Evolutionary conservation across 1,284 basidiomycete species (phyloP).

Genomic region (Irpex rosettiformis): DNA sequence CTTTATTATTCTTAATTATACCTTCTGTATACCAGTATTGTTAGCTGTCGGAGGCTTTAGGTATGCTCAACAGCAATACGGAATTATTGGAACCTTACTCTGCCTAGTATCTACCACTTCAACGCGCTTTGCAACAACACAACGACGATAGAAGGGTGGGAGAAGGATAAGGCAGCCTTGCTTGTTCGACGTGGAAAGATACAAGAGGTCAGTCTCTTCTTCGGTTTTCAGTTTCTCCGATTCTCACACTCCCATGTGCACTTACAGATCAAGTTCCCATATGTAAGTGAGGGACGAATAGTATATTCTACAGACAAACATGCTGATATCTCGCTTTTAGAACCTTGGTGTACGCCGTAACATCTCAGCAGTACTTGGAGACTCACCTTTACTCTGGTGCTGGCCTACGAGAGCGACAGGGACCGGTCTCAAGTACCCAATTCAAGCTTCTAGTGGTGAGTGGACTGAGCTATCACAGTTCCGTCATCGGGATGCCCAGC

Average conservation of each 20-base stretch:
- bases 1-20: conserved; percentile 87
- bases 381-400: conserved; percentile 77
- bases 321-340: conserved; percentile 36
- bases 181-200: conserved; percentile 86
- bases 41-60: conserved; percentile 86
- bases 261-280: conserved; percentile 88
- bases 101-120: conserved; percentile 79
- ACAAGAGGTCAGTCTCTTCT: conserved; percentile 51
- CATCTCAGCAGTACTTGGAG: conserved; percentile 74
- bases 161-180: conserved; percentile 91
- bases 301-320: neutral
- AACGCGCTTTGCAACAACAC: conserved; percentile 79
- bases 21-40: conserved; percentile 81
- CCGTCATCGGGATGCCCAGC: conserved; percentile 7
- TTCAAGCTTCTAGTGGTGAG: conserved; percentile 76
- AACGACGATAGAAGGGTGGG: conserved; percentile 97
- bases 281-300: conserved; percentile 48
- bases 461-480: conserved; percentile 47
- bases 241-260: neutral
- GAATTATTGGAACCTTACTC: conserved; percentile 1
- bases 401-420: conserved; percentile 68
- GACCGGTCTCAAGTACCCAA: conserved; percentile 74
- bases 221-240: neutral
- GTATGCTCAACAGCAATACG: conserved; percentile 30
- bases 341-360: conserved; percentile 77